Conservation (phyloP, 2,329 filamentous ascomycete species). For the Verticillium nubilum region DNA sequence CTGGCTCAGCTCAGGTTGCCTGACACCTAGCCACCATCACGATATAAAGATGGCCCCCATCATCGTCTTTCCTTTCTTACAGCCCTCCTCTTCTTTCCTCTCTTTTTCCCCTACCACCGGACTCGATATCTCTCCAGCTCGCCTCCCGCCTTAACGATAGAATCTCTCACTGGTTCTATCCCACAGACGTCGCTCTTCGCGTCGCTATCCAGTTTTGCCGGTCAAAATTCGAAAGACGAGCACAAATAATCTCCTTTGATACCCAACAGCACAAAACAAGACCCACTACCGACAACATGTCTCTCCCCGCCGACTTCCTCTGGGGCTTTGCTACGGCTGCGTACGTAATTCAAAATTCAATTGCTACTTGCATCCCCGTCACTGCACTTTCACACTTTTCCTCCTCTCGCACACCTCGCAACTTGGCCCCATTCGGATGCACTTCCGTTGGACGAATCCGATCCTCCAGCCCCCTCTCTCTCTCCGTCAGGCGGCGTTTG, state of each 20-base stretch:
- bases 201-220: neutral
- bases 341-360: slow-evolving; percentile 35
- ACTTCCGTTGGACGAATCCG: neutral
- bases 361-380: neutral
- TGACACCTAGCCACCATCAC: neutral
- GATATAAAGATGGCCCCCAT: neutral
- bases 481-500: neutral
- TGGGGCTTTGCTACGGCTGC: slow-evolving; percentile 79
- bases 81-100: neutral
- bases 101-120: slow-evolving; percentile 1
- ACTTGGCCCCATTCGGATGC: neutral
- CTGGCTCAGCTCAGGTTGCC: neutral
- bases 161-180: neutral
- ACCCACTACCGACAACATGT: slow-evolving; percentile 32
- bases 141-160: neutral
- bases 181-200: neutral
- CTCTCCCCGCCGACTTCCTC: slow-evolving; percentile 63
- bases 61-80: neutral
- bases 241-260: neutral
- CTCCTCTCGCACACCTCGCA: neutral
- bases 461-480: neutral
- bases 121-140: neutral
- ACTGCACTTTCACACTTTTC: neutral
- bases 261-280: neutral
- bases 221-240: neutral